Evolutionary conservation across 208 protist genomes (phyloP), one percentile per base, ranked within the genome.

Genomic region (Crithidia thermophila): DNA sequence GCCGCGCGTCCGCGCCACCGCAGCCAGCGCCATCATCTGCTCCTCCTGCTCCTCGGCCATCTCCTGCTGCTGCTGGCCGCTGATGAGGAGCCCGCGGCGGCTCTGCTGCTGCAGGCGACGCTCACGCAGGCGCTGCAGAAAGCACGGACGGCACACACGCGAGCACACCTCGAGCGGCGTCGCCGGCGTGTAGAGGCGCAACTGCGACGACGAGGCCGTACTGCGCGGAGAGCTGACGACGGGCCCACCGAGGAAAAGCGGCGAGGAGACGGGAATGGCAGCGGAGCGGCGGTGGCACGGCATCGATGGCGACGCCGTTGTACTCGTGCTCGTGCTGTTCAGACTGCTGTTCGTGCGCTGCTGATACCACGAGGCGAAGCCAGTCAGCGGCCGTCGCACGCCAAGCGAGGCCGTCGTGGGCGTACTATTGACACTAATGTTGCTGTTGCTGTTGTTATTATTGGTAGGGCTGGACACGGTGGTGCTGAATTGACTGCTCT

Each of bases 121-220:
- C 49, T 75, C 61, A 49, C 52, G 68, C 51, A 56, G 34, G 7
- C 50, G 68, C 27, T 62, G 25, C n/a, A 67, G 45, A 39, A 66
- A 56, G 55, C 73, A 79, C 7, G 66, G 37, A 3, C 53, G 60
- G 28, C 73, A 79, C 43, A 69, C 49, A 18, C 65, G 50, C 34
- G 68, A 74, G 37, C 66, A 68, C 4, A 66, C 4, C 55, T 79
- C 64, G n/a, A 72, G 62, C 14, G 60, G 67, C 7, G 36, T 56
- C 33, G 51, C 16, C 0, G 33, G 57, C 1, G 57, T 62, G 28
- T 18, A 62, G n/a, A 51, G 57, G 30, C 57, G 57, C 57, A 62
- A 27, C 42, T 33, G 39, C n/a, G 57, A 62, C 0, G 59, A 40
- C 9, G 59, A 52, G 20, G 59, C 20, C 5, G 46, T 49, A 33